Evolutionary conservation across 2,329 filamentous ascomycete species (phyloP), one percentile per base, ranked within the genome.

Genomic region (Diaporthe citri): DNA sequence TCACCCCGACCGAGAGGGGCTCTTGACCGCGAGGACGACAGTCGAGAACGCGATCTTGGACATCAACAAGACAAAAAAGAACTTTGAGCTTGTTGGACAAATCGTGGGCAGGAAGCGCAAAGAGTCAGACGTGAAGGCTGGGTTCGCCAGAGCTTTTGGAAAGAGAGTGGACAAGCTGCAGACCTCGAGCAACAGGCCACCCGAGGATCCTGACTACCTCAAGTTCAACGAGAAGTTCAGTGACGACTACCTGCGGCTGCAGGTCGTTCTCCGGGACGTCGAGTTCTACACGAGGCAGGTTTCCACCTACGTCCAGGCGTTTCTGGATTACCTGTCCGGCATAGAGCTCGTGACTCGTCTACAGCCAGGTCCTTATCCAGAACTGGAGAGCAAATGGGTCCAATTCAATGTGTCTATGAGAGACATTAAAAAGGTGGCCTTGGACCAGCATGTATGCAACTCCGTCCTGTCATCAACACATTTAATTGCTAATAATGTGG

Each of bases 1-100:
- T 77, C 97, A 99, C 81, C 96, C 96, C 0, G 97, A 99, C 83
- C 90, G 93, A 76, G 86, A 88, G 36, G 86, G 90, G 12, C 89
- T 99, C 46, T 77, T 87, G 69, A 81, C 82, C 6, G 89, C 90
- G 46, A 88, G 88, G 77, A 85, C 85, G 2, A 83, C 85, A 5
- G 81, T 93, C 17, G 91, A 93, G 77, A 89, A 88, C 51, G 93
- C 96, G 13, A 91, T 94, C 31, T 90, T 94, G 71, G 94, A 96
- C 76, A 98, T 98, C 83, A 98, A 99, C 85, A 95, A 97, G 82
- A 93, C 95, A 72, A 98, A 98, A 86, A 97, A 96, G 85, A 96
- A 97, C 71, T 95, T 96, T 75, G 95, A 98, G 83, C 90, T 97
- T 62, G 94, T 98, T 34, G 95, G 95, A 5, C 94, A 97, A 83